Percentiles rank a stretch among this genome's conserved stretches.
phyloP scores from a whole-genome alignment of 2,329 filamentous ascomycete genomes.

The Fusarium devonianum region DNA sequence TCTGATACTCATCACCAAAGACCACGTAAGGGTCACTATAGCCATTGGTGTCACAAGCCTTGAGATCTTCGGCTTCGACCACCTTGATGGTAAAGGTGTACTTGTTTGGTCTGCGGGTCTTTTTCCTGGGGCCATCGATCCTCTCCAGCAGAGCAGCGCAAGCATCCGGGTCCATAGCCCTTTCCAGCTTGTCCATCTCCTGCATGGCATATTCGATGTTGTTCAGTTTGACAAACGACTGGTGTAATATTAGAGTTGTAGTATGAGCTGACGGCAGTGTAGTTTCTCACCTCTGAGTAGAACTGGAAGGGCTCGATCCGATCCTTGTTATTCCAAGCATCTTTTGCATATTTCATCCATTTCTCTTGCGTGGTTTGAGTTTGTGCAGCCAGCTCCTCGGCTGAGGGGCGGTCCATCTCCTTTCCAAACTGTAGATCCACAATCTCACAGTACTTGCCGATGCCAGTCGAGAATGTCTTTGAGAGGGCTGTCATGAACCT shows the following conservation, averaged over 20 bases:
- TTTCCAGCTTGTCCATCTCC: constrained; percentile 89
- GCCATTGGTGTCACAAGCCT: constrained; percentile 95
- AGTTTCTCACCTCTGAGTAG: constrained; percentile 77
- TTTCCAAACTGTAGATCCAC: constrained; percentile 84
- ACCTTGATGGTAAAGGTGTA: constrained; percentile 99
- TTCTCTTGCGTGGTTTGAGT: constrained; percentile 87
- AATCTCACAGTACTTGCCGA: constrained; percentile 90
- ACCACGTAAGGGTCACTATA: constrained; percentile 97
- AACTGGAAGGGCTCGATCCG: constrained; percentile 98
- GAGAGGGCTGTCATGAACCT: constrained; percentile 96
- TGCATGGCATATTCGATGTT: constrained; percentile 95
- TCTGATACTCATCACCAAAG: constrained; percentile 96
- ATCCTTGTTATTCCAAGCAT: constrained; percentile 90
- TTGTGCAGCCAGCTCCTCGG: constrained; percentile 81
- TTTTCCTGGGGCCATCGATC: constrained; percentile 73
- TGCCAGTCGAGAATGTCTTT: constrained; percentile 81
- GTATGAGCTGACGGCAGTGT: neutral
- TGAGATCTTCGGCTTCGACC: constrained; percentile 95
- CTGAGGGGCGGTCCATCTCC: constrained; percentile 92
- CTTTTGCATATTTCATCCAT: constrained; percentile 91
- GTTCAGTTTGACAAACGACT: constrained; percentile 98
- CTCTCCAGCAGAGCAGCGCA: constrained; percentile 83
- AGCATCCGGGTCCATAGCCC: constrained; percentile 87
- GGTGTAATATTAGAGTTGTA: constrained; percentile 41
- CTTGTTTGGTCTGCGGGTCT: constrained; percentile 74